These are phyloP conservation scores for Immersiporthe knoxdaviesiana DNA, from an alignment of 2,329 filamentous ascomycete genomes.

Conservation along the genomic window DNA sequence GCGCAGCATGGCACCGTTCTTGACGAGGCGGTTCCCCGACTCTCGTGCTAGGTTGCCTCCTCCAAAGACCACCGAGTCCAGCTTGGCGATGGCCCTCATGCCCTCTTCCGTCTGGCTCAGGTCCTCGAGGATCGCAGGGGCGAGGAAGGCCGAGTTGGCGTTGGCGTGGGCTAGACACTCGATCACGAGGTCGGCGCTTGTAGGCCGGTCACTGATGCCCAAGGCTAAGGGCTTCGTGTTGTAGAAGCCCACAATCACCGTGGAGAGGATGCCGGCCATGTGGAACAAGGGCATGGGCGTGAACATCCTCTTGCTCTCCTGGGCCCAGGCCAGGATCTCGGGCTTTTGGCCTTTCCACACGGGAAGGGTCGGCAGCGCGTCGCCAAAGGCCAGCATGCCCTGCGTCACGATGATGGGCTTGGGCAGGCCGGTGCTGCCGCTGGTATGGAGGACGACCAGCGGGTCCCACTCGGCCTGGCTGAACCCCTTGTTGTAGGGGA, in stretches of 20 bases:
- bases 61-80: conserved; percentile 37
- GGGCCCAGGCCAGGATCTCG: conserved; percentile 10
- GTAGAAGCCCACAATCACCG: conserved; percentile 37
- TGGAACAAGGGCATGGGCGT: conserved; percentile 45
- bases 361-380: conserved; percentile 37
- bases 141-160: conserved; percentile 37
- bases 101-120: conserved; percentile 42
- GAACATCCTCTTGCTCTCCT: conserved; percentile 17
- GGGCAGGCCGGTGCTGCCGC: conserved; percentile 50
- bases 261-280: conserved; percentile 40
- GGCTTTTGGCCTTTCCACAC: conserved; percentile 29
- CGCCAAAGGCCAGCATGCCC: conserved; percentile 43
- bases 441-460: conserved; percentile 48
- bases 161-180: conserved; percentile 38
- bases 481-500: conserved; percentile 46
- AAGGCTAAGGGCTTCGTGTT: conserved; percentile 38
- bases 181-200: conserved; percentile 40
- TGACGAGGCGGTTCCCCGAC: conserved; percentile 43
- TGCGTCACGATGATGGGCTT: conserved; percentile 48
- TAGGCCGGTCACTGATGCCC: conserved; percentile 39
- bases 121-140: conserved; percentile 49
- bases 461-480: conserved; percentile 49
- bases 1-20: conserved; percentile 39
- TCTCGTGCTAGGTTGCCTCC: conserved; percentile 44
- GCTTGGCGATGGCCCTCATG: conserved; percentile 38